phyloP scores from a whole-genome alignment of 441 rosid species.

The Eutrema salsugineum region DNA sequence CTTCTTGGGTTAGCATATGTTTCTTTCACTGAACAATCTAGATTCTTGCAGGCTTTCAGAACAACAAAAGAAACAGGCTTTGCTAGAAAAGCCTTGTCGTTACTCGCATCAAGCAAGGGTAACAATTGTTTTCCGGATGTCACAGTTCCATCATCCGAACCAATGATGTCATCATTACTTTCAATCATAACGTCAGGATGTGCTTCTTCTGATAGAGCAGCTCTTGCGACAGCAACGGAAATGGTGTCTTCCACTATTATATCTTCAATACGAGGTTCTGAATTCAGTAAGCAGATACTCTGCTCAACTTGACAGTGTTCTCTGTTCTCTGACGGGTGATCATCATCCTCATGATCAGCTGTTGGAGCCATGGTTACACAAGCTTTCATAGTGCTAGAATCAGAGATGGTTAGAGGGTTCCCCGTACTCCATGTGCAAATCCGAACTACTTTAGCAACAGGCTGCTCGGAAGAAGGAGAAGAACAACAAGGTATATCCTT shows the following conservation, averaged over 20 bases:
- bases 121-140: background rate
- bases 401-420: background rate
- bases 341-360: background rate
- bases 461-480: background rate
- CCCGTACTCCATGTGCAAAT: background rate
- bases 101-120: slow-evolving; percentile 5
- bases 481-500: slow-evolving; percentile 1
- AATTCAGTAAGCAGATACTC: slow-evolving; percentile 1
- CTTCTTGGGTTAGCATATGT: background rate
- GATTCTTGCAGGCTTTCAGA: background rate
- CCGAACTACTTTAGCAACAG: slow-evolving; percentile 8
- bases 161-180: background rate
- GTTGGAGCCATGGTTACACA: slow-evolving; percentile 1
- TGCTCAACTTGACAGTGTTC: slow-evolving; percentile 2
- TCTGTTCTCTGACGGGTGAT: background rate
- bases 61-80: slow-evolving; percentile 24
- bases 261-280: background rate
- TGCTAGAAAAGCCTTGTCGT: background rate
- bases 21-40: slow-evolving; percentile 10
- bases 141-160: slow-evolving; percentile 5
- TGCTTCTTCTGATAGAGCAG: slow-evolving; percentile 1
- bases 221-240: background rate
- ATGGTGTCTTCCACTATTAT: slow-evolving; percentile 1
- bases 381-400: slow-evolving; percentile 17
- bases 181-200: background rate